Evolutionary conservation across 164 flowering plant genomes (phyloP), one percentile per base, ranked within the genome.

Genomic region (Liquidambar formosana): DNA sequence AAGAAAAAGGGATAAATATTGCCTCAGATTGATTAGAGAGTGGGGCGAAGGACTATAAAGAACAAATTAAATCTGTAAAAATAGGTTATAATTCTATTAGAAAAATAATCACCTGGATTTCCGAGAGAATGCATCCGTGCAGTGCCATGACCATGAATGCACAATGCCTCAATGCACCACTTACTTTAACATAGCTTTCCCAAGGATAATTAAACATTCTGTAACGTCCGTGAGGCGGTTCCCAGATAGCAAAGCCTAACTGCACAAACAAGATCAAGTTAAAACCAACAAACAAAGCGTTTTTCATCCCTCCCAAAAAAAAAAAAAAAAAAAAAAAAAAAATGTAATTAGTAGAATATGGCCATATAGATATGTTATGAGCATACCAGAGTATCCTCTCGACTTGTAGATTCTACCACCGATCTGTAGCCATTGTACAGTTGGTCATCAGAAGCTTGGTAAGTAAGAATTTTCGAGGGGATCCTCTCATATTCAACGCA

Each of bases 101-200:
- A 33, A 33, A 33, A 2, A 33, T 33, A 33, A 33, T 41, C 66
- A 90, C 97, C 97, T 90, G 97, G 60, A 92, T 92, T 81, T 92
- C 97, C 14, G 97, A 82, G 51, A 92, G 90, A 61, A 92, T 81
- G 67, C 90, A 90, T 16, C 97, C 94, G 66, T 90, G 96, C 83
- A 92, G 75, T 9, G 97, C 90, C 96, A 92, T 92, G 73, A 92
- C 96, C 84, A 74, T 88, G 77, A 87, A 89, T 25, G 97, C 94
- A 76, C 96, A 90, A 75, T 92, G 88, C 81, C 94, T 85, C 23
- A 92, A 52, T 18, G 97, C 90, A 66, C 92, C 90, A 53, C 93
- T 84, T 5, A 90, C 76, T 78, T 79, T 85, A 25, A 86, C 84
- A 64, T 86, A 93, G 76, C 63, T 76, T 66, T 67, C 79, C 96